A percentile compares a stretch with the other conserved stretches of the same genome.
phyloP scores from a whole-genome alignment of 805 yeast species.

The Candida coquimbonensis region DNA sequence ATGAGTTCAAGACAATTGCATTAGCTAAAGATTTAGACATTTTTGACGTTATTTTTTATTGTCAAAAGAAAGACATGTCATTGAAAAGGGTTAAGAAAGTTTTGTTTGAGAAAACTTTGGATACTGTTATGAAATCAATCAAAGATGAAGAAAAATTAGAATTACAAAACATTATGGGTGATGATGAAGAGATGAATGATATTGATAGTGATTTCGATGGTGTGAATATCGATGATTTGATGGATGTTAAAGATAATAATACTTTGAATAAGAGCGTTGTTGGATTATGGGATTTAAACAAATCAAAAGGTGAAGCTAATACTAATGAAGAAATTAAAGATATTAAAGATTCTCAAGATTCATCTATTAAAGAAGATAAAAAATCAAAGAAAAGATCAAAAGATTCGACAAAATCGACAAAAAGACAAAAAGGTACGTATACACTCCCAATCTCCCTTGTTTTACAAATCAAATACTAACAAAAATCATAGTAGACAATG shows the following conservation, averaged over 20 bases:
- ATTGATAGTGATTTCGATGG: constrained; percentile 31
- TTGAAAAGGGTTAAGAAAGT: constrained; percentile 64
- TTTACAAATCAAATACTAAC: background rate
- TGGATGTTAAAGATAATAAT: constrained; percentile 63
- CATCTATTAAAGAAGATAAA: constrained; percentile 22
- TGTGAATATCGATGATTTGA: constrained; percentile 37
- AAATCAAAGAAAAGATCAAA: constrained; percentile 46
- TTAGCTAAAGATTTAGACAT: constrained; percentile 53
- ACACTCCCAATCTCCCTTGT: too few species aligned
- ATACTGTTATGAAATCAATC: constrained; percentile 46
- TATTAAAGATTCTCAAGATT: constrained; percentile 7
- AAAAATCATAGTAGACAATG: constrained; percentile 32
- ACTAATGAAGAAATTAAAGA: constrained; percentile 11
- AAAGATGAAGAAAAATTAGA: constrained; percentile 59
- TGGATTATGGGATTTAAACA: constrained; percentile 50
- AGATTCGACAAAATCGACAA: constrained; percentile 27
- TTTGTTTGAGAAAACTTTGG: constrained; percentile 56
- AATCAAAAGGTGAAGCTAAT: constrained; percentile 5
- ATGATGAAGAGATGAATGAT: constrained; percentile 21
- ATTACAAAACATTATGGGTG: constrained; percentile 18
- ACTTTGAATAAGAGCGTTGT: constrained; percentile 72
- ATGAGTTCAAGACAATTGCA: constrained; percentile 37
- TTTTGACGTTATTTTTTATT: constrained; percentile 47
- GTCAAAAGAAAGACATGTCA: constrained; percentile 59
- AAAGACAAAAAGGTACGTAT: constrained; percentile 33